Conservation (phyloP, 805 yeast species). For the Blastobotrys parvus region DNA sequence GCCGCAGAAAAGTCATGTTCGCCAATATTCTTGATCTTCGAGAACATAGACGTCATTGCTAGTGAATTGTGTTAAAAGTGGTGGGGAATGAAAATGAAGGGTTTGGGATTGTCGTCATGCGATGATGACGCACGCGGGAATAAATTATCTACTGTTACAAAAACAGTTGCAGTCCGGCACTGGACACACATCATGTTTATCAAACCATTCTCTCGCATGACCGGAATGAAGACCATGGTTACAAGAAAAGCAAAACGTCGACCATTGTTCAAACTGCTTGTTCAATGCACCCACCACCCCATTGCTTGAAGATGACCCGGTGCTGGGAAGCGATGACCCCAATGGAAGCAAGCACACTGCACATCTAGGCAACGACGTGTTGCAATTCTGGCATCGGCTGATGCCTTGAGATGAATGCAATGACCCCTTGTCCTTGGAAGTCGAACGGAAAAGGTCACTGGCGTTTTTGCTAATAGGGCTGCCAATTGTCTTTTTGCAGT, state of each 20-base stretch:
- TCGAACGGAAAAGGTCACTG: too few species aligned
- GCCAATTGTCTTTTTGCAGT: conserved; percentile 54
- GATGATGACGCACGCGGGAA: too few species aligned
- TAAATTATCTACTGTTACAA: conserved; percentile 42
- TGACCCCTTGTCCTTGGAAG: not conserved
- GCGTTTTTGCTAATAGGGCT: conserved; percentile 6
- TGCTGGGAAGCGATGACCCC: conserved; percentile 36
- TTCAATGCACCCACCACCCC: conserved; percentile 26
- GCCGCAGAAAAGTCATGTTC: conserved; percentile 27
- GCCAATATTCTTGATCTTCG: conserved; percentile 16
- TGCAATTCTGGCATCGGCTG: conserved; percentile 69
- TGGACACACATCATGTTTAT: conserved; percentile 80
- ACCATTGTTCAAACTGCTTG: conserved; percentile 64
- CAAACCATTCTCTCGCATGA: conserved; percentile 95
- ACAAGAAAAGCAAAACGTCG: conserved; percentile 83
- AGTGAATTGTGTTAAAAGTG: too few species aligned
- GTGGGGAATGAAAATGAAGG: not conserved
- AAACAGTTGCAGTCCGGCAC: conserved; percentile 87
- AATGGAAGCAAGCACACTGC: conserved; percentile 77
- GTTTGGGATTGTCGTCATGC: not conserved
- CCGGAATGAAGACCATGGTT: conserved; percentile 93
- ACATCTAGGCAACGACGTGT: conserved; percentile 80
- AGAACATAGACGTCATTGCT: conserved; percentile 18
- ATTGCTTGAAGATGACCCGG: conserved; percentile 12
- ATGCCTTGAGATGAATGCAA: not conserved